Conservation (phyloP, 768 basidiomycete genomes). For the Panellus pusillus region DNA sequence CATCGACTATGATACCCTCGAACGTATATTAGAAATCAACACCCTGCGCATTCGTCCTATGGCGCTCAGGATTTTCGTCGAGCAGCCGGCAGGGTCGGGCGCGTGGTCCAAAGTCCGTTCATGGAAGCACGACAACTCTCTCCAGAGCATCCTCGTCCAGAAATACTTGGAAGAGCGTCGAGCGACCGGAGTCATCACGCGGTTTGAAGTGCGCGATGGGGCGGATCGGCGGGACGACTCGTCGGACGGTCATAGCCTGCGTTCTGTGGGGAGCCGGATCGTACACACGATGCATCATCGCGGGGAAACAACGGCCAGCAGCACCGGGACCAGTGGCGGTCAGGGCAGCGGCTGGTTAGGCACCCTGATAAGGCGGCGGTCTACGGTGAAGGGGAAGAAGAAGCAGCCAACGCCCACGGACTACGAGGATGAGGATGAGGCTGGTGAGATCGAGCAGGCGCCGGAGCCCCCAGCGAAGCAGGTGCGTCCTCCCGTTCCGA, state of each 20-base stretch:
- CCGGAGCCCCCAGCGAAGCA: constrained; percentile 16
- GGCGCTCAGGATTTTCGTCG: constrained; percentile 25
- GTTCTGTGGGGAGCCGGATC: constrained; percentile 23
- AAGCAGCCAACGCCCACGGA: neutral
- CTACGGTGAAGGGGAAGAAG: constrained; percentile 13
- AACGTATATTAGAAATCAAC: constrained; percentile 25
- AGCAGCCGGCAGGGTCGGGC: constrained; percentile 25
- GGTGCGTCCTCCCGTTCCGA: constrained; percentile 19
- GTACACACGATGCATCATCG: constrained; percentile 21
- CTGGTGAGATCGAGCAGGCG: constrained; percentile 7
- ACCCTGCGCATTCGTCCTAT: constrained; percentile 26
- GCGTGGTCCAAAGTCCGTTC: constrained; percentile 23
- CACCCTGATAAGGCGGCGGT: constrained; percentile 11
- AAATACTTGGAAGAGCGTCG: constrained; percentile 23
- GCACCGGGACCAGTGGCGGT: neutral
- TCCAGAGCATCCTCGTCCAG: constrained; percentile 26
- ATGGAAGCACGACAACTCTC: constrained; percentile 26
- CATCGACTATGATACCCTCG: constrained; percentile 25
- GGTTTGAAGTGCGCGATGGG: constrained; percentile 27
- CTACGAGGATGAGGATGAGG: constrained; percentile 8
- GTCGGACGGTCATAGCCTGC: constrained; percentile 21
- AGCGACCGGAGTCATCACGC: constrained; percentile 21
- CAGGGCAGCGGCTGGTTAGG: constrained; percentile 15
- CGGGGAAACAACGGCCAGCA: constrained; percentile 4
- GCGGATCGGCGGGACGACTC: constrained; percentile 19